Conservation (phyloP, 2,329 filamentous ascomycete genomes). For the Alternaria incomplexa region DNA sequence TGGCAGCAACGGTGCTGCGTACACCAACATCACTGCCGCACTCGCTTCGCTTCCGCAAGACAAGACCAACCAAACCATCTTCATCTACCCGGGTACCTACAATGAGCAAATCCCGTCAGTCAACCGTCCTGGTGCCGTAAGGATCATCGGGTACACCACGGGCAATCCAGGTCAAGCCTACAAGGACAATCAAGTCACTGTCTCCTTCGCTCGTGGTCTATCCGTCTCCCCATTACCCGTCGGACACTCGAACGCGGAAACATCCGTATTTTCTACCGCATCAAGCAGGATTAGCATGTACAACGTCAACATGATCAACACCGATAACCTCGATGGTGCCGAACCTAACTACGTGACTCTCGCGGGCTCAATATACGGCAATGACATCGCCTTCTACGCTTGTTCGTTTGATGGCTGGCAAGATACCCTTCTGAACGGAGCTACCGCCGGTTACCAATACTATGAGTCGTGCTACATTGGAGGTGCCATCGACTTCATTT, state of each 20-base stretch:
- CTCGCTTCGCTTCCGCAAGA: conserved; percentile 47
- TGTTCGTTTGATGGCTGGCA: conserved; percentile 62
- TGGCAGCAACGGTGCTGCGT: conserved; percentile 37
- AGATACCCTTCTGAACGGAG: conserved; percentile 53
- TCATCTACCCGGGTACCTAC: conserved; percentile 65
- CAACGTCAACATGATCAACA: conserved; percentile 61
- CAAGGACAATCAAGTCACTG: conserved; percentile 62
- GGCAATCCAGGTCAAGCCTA: conserved; percentile 52
- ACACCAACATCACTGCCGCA: conserved; percentile 45
- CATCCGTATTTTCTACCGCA: conserved; percentile 53
- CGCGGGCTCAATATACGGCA: conserved; percentile 58
- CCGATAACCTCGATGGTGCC: conserved; percentile 47
- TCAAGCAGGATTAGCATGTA: conserved; percentile 62
- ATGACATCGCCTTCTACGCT: conserved; percentile 62
- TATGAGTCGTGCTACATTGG: conserved; percentile 63
- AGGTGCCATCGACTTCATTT: conserved; percentile 65
- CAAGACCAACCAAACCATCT: conserved; percentile 60
- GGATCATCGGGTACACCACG: conserved; percentile 65
- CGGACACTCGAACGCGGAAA: conserved; percentile 57
- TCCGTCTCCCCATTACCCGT: conserved; percentile 49
- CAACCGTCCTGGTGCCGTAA: conserved; percentile 55
- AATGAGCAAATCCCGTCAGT: conserved; percentile 63
- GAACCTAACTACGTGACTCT: conserved; percentile 55
- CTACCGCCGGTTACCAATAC: conserved; percentile 57
- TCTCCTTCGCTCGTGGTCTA: conserved; percentile 48